Conservation (phyloP, 768 basidiomycete genomes). For the Suillus paluster region DNA sequence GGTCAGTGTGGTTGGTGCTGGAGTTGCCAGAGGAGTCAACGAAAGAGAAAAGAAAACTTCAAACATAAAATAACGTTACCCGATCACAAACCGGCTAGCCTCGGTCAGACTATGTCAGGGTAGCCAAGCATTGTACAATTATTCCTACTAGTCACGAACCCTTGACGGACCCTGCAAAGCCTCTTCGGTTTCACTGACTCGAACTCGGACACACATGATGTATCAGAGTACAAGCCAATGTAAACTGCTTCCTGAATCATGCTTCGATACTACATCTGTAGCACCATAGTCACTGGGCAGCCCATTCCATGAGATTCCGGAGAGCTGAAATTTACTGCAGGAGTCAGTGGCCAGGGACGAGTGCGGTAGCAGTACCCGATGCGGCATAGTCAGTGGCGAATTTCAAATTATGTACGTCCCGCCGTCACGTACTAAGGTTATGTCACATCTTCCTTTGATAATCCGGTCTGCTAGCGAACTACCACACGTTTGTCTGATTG, state of each 20-base stretch:
- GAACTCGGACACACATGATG: too few relatives aligned
- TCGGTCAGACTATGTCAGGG: not conserved
- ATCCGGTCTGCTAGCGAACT: too few relatives aligned
- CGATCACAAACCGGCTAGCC: not conserved
- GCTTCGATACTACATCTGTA: not conserved
- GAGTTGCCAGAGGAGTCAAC: not conserved
- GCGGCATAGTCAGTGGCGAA: too few relatives aligned
- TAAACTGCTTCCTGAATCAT: not conserved
- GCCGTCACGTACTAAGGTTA: too few relatives aligned
- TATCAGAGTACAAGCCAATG: too few relatives aligned
- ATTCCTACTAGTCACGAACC: not conserved
- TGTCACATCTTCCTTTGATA: too few relatives aligned
- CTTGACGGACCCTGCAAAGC: too few relatives aligned
- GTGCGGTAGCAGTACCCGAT: too few relatives aligned
- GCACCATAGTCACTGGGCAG: not conserved
- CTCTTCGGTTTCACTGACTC: slow-evolving; percentile 1
- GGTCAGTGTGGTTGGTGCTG: not conserved
- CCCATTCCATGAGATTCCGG: not conserved
- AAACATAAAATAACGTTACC: not conserved
- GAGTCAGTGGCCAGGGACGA: too few relatives aligned
- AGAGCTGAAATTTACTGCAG: not conserved
- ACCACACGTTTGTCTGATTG: too few relatives aligned
- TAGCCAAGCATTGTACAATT: not conserved
- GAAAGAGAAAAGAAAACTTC: not conserved
- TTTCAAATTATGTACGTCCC: too few relatives aligned